phyloP scores from a whole-genome alignment of 345 rosid genomes.

The Camelina neglecta region DNA sequence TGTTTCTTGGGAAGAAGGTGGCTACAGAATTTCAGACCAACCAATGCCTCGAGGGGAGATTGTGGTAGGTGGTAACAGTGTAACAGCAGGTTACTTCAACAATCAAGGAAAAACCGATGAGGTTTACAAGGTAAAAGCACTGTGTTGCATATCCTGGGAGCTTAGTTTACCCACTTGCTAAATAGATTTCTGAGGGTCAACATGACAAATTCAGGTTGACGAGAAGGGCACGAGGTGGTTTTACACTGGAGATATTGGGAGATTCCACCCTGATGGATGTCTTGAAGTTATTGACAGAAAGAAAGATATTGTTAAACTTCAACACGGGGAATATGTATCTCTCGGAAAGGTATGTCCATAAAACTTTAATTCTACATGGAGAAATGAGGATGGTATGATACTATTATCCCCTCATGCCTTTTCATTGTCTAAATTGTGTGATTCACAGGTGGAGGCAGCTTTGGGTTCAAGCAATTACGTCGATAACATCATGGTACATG shows the following conservation, averaged over 20 bases:
- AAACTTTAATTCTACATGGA: neutral
- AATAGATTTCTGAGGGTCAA: conserved; percentile 3
- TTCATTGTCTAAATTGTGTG: conserved; percentile 21
- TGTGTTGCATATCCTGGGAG: neutral
- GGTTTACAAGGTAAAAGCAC: conserved; percentile 71
- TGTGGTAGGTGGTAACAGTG: conserved; percentile 79
- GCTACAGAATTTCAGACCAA: conserved; percentile 65
- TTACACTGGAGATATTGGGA: conserved; percentile 88
- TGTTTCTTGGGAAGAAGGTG: conserved; percentile 92
- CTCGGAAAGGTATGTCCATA: conserved; percentile 73
- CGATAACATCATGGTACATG: conserved; percentile 77
- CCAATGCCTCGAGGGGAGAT: conserved; percentile 98
- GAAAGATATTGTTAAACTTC: conserved; percentile 95
- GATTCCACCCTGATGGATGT: conserved; percentile 86
- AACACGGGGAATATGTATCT: conserved; percentile 89
- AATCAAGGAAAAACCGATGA: conserved; percentile 75
- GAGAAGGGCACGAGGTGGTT: conserved; percentile 86
- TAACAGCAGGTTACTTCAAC: conserved; percentile 82
- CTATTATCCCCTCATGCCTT: neutral
- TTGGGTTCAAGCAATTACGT: conserved; percentile 60
- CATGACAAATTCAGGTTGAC: conserved; percentile 64
- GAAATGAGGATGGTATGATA: neutral
- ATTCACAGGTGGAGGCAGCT: conserved; percentile 81
- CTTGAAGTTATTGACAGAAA: conserved; percentile 91
- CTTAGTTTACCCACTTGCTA: conserved; percentile 2